A percentile compares a stretch with the other conserved stretches of the same genome.
Evolutionary conservation across 805 yeast species (phyloP).

Genomic region (Saccharomycopsis guyanensis): DNA sequence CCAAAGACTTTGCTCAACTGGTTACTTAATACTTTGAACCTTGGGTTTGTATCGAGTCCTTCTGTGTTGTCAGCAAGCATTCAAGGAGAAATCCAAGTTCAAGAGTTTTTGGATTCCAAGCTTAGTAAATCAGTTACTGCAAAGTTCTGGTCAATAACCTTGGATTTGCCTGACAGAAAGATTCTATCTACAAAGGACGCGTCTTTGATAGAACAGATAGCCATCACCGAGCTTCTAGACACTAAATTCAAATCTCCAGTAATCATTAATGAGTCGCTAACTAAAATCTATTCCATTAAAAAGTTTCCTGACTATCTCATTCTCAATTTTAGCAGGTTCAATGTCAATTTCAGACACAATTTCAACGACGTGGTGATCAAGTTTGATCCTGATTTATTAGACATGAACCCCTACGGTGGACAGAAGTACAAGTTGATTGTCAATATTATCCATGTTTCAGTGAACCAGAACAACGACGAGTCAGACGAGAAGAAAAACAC

Average conservation of each 20-base stretch:
- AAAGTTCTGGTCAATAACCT: slow-evolving; percentile 46
- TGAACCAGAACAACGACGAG: slow-evolving; percentile 22
- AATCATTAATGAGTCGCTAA: slow-evolving; percentile 32
- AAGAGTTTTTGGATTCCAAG: slow-evolving; percentile 23
- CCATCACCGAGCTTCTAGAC: slow-evolving; percentile 30
- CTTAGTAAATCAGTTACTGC: slow-evolving; percentile 22
- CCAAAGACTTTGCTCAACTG: slow-evolving; percentile 56
- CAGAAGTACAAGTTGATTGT: slow-evolving; percentile 37
- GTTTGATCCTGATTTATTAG: slow-evolving; percentile 29
- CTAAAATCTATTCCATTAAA: slow-evolving; percentile 8
- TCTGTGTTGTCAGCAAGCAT: slow-evolving; percentile 32
- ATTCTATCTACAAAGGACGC: slow-evolving; percentile 32
- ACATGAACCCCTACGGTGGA: slow-evolving; percentile 24
- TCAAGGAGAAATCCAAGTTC: slow-evolving; percentile 45
- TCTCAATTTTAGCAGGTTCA: slow-evolving; percentile 50
- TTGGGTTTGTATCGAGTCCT: slow-evolving; percentile 20
- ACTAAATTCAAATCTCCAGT: slow-evolving; percentile 30
- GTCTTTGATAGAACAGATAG: slow-evolving; percentile 38
- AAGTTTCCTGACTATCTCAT: slow-evolving; percentile 47
- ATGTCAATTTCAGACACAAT: slow-evolving; percentile 37
- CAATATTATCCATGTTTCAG: slow-evolving; percentile 37
- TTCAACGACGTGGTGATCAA: slow-evolving; percentile 45
- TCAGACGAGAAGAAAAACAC: slow-evolving; percentile 17
- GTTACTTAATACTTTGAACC: slow-evolving; percentile 44
- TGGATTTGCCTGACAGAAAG: slow-evolving; percentile 52